A percentile compares a stretch with the other conserved stretches of the same genome.
These are phyloP conservation scores for Sporothrix dimorphospora DNA, from an alignment of 2,329 filamentous ascomycete genomes.

Conservation along the genomic window DNA sequence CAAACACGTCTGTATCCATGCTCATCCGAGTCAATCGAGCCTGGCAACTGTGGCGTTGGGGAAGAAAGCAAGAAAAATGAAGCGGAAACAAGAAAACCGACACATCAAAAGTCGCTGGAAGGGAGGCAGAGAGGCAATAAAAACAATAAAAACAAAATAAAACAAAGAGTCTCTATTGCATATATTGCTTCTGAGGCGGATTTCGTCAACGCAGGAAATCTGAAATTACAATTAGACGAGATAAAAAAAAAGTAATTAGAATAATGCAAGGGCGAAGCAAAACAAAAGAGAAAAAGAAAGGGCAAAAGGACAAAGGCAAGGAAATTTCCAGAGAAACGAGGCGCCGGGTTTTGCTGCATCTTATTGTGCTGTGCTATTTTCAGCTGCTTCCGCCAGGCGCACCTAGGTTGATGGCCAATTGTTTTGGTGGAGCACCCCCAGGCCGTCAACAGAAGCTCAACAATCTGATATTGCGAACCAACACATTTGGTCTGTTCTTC, in stretches of 20 bases:
- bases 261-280: constrained; percentile 10
- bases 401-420: neutral
- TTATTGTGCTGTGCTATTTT: constrained; percentile 15
- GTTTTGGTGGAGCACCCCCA: neutral
- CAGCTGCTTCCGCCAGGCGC: neutral
- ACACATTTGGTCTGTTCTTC: neutral
- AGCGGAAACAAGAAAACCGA: neutral
- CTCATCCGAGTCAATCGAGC: neutral
- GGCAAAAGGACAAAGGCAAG: neutral
- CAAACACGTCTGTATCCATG: neutral
- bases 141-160: neutral
- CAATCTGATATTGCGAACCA: neutral
- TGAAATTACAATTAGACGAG: constrained; percentile 22
- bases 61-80: neutral
- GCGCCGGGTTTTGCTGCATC: neutral
- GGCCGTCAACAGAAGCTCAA: neutral
- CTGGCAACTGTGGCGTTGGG: neutral
- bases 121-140: neutral
- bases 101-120: neutral
- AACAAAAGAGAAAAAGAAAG: neutral
- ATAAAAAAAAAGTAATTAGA: neutral
- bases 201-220: constrained; percentile 20
- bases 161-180: neutral
- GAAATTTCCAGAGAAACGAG: constrained; percentile 14
- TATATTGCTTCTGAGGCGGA: neutral